Evolutionary conservation across 1,284 basidiomycete genomes (phyloP).

Genomic region (Stereum hirsutum): DNA sequence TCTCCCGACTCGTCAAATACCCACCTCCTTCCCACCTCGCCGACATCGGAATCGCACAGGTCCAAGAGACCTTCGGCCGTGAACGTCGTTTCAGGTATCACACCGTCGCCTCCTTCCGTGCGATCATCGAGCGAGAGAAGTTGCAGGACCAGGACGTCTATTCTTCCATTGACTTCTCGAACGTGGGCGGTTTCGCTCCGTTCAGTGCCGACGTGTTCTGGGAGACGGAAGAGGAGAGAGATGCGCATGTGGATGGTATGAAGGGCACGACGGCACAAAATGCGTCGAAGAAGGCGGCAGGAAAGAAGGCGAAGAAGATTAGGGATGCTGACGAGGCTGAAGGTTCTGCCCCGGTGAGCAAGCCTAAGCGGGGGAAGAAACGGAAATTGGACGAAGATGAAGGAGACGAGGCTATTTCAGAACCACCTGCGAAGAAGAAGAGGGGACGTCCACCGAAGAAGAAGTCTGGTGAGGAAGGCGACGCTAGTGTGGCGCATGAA

Average conservation of each 20-base stretch:
- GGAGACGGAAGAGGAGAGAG: constrained; percentile 28
- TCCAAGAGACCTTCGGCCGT: constrained; percentile 70
- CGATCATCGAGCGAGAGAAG: constrained; percentile 46
- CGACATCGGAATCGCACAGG: constrained; percentile 56
- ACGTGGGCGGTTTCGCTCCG: constrained; percentile 43
- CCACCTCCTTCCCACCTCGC: constrained; percentile 58
- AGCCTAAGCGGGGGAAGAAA: constrained; percentile 19
- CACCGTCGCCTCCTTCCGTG: constrained; percentile 51
- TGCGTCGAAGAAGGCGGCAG: constrained; percentile 1
- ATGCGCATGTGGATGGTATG: constrained; percentile 39
- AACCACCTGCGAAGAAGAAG: constrained; percentile 23
- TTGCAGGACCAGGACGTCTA: constrained; percentile 40
- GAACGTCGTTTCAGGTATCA: constrained; percentile 77
- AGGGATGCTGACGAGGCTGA: no score
- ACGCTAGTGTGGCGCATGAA: neutral
- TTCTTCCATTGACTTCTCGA: constrained; percentile 33
- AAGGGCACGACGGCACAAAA: constrained; percentile 19
- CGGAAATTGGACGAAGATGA: constrained; percentile 7
- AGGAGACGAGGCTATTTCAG: constrained; percentile 17
- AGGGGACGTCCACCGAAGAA: constrained; percentile 8
- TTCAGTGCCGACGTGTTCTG: constrained; percentile 43
- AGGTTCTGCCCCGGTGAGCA: no score
- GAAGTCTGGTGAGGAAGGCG: neutral
- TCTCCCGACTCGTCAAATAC: constrained; percentile 55
- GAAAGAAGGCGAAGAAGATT: no score